Base-by-base conservation (phyloP, 2,329 filamentous ascomycete genomes). In the Xylaria multiplex region DNA sequence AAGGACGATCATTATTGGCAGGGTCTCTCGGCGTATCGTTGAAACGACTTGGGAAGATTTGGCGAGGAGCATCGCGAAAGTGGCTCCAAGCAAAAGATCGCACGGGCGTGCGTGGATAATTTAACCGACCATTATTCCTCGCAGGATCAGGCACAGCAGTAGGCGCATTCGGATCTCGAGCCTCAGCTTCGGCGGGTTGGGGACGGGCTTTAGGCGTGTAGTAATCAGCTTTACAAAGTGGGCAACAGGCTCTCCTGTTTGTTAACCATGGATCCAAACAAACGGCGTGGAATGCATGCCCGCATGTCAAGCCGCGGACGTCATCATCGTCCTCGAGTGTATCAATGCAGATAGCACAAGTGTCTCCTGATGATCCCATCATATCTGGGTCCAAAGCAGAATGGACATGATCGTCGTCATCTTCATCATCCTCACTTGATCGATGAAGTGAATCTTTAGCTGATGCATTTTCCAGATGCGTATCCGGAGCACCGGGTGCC, bases 261-360 rank as follows among this genome's bases (percentile, higher is more conserved):
- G 96, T 99, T 69, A 99, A 82, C 96, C 96, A 99, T 11, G 96
- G 96, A 73, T 99, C 96, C 55, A 99, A 88, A 77, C 96, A 99
- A 45, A 91, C 92, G 57, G 93, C 94, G 78, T 99, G 96, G 86
- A 98, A 99, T 60, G 95, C 94, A 79, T 99, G 96, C n/a, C 96
- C 96, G 75, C 96, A 99, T 3, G 93, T 93, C 67, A 99, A 82
- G 2, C 96, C 96, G 72, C 96, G 92, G 56, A 99, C 90, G 76
- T 99, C 95, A 73, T 98, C 96, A 69, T 97, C 93, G 69, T 98
- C 93, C 78, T 99, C 96, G 19, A 99, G 86, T 0, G 88, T 91
- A 76, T 99, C 96, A 70, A 99, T 91, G 79, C 96, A 99, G 73
- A 99, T 98, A 57, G 96, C 96, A 79, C 96, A 99, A 1, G 93